Evolutionary conservation across 2,329 filamentous ascomycete genomes (phyloP).

Genomic region (Metarhizium guizhouense): DNA sequence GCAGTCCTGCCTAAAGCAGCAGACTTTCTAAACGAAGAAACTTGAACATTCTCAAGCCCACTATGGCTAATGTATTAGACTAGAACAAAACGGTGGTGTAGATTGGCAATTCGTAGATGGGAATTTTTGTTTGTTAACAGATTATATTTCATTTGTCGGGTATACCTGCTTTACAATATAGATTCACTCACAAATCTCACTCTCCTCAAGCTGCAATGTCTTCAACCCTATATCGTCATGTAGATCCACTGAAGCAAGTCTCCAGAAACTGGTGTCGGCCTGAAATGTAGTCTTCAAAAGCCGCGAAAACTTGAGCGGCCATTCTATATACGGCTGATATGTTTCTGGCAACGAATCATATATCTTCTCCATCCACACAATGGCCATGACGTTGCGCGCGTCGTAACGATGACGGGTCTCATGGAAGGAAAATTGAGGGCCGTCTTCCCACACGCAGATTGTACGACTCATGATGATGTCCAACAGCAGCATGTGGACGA

Average conservation of each 20-base stretch:
- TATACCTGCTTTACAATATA: no score
- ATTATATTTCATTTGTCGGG: no score
- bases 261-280: constrained; percentile 1
- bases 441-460: constrained; percentile 5
- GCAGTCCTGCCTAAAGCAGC: not conserved
- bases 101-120: no score
- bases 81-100: no score
- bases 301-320: constrained; percentile 18
- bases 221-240: no score
- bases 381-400: constrained; percentile 18
- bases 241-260: no score
- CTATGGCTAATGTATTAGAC: not conserved
- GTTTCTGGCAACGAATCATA: constrained; percentile 20
- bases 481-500: no score
- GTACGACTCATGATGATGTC: constrained; percentile 12
- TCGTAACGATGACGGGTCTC: constrained; percentile 9
- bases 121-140: no score
- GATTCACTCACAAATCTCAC: no score
- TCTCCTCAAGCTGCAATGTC: no score
- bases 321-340: constrained; percentile 23
- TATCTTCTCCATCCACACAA: constrained; percentile 30
- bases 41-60: no score
- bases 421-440: not conserved
- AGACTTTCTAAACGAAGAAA: not conserved
- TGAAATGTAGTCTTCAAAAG: constrained; percentile 5